Base-by-base conservation (phyloP, 169 alveolate genomes). In the Amoebophrya sp. region DNA sequence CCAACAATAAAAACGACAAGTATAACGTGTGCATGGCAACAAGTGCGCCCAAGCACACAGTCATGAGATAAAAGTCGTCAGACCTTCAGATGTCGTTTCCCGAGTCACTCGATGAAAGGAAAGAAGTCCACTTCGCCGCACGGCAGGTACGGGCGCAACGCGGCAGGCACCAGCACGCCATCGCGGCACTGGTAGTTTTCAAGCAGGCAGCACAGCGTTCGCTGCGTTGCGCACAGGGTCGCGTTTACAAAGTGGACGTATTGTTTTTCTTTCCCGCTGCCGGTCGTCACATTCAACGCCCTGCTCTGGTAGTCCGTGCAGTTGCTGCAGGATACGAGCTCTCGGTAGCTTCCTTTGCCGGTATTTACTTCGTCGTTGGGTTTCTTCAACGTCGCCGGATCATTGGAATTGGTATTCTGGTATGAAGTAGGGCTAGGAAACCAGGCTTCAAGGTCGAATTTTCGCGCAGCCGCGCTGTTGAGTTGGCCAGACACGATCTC, bases 181-280 rank as follows among this genome's bases (percentile, higher is more conserved):
- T n/a, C n/a, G n/a, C n/a, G n/a, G n/a, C n/a, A n/a, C n/a, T 98
- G 98, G 91, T 97, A 97, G 95, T 98, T 98, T 92, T 98, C 99
- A 45, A 97, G 96, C 88, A 98, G 95, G 91, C 99, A 97, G 93
- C 99, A 98, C 91, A 98, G 93, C 41, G 98, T 96, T 92, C 99
- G 95, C 95, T 97, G 98, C 67, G 99, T 95, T 43, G 99, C 99
- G 93, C 98, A 98, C 91, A 98, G 94, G 69, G 99, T 98, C 40
- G 99, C 99, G 93, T 98, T 98, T 23, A 98, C 95, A 97, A 98
- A 95, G 92, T 98, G 99, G 78, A 97, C 92, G n/a, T 40, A 90
- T 29, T 89, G 92, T 92, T 95, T 96, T 58, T 96, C 97, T n/a
- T 94, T 93, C 34, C 93, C 97, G 90, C 96, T 96, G 48, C 48